phyloP scores from a whole-genome alignment of 1,284 basidiomycete species.

The Taiwanofungus camphoratus region DNA sequence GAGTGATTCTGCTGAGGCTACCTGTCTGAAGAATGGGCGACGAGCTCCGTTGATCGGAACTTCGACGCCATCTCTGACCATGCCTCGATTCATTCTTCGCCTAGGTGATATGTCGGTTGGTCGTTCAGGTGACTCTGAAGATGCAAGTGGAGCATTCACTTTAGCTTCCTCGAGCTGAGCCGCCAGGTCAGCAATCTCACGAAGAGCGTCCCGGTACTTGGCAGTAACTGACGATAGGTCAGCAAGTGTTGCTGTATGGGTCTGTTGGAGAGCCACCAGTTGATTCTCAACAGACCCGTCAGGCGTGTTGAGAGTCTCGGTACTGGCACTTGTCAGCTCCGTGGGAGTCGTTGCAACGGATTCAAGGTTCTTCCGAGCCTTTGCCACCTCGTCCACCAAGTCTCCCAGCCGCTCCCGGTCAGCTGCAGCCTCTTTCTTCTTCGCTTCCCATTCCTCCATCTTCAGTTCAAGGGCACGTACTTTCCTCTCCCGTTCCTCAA shows the following conservation, averaged over 20 bases:
- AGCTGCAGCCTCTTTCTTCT: slow-evolving; percentile 59
- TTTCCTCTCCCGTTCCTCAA: slow-evolving; percentile 74
- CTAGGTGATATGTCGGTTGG: slow-evolving; percentile 40
- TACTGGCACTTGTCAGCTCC: slow-evolving; percentile 19
- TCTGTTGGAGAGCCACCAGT: slow-evolving; percentile 63
- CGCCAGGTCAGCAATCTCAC: slow-evolving; percentile 82
- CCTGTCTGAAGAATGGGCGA: slow-evolving; percentile 49
- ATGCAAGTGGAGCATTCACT: slow-evolving; percentile 33
- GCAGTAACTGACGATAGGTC: slow-evolving; percentile 73
- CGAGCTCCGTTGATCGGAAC: slow-evolving; percentile 42
- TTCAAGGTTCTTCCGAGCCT: slow-evolving; percentile 62
- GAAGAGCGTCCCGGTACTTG: slow-evolving; percentile 86
- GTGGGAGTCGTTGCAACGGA: slow-evolving; percentile 27
- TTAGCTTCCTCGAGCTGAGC: slow-evolving; percentile 80
- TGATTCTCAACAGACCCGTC: slow-evolving; percentile 47
- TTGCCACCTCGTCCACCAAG: slow-evolving; percentile 65
- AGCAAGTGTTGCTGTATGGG: slow-evolving; percentile 71
- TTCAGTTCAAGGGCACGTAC: slow-evolving; percentile 72
- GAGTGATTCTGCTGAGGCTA: slow-evolving; percentile 78
- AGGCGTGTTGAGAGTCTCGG: slow-evolving; percentile 18
- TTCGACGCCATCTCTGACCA: slow-evolving; percentile 46
- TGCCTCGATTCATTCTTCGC: slow-evolving; percentile 45
- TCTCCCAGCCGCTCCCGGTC: slow-evolving; percentile 58
- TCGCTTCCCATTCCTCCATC: slow-evolving; percentile 71
- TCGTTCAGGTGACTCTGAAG: slow-evolving; percentile 50